Evolutionary conservation across 495 filamentous ascomycete genomes (phyloP).

Genomic region (Aspergillus saccharolyticus): DNA sequence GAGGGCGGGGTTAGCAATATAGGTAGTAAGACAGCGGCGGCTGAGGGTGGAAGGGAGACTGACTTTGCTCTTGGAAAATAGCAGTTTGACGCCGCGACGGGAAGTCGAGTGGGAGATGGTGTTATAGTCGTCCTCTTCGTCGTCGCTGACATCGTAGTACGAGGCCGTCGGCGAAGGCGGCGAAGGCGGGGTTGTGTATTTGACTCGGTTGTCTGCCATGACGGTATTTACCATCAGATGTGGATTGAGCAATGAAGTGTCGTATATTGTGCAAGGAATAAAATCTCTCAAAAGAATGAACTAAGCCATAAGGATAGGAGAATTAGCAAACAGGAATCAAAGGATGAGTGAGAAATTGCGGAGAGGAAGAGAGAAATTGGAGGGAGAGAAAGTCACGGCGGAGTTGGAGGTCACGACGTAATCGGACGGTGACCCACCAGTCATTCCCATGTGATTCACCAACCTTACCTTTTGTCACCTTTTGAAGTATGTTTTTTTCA

Average conservation of each 20-base stretch:
- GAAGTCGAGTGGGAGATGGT: constrained; percentile 82
- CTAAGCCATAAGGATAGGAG: background rate
- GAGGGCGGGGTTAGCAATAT: constrained; percentile 1
- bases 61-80: constrained; percentile 96
- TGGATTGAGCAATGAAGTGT: background rate
- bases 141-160: constrained; percentile 95
- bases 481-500: too few species aligned
- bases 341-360: background rate
- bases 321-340: background rate
- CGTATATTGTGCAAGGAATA: background rate
- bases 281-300: background rate
- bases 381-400: constrained; percentile 7
- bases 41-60: constrained; percentile 11
- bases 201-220: constrained; percentile 29
- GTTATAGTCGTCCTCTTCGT: constrained; percentile 91
- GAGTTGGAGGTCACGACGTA: constrained; percentile 17
- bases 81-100: constrained; percentile 85
- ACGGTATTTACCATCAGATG: background rate
- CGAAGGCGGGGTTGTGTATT: constrained; percentile 42
- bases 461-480: too few species aligned
- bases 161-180: constrained; percentile 78
- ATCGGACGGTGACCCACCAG: constrained; percentile 9
- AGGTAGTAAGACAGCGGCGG: too few species aligned
- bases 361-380: background rate
- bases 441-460: constrained; percentile 11